Base-by-base conservation (phyloP, 176 grass and related monocot species). In the Triticum dicoccoides region DNA sequence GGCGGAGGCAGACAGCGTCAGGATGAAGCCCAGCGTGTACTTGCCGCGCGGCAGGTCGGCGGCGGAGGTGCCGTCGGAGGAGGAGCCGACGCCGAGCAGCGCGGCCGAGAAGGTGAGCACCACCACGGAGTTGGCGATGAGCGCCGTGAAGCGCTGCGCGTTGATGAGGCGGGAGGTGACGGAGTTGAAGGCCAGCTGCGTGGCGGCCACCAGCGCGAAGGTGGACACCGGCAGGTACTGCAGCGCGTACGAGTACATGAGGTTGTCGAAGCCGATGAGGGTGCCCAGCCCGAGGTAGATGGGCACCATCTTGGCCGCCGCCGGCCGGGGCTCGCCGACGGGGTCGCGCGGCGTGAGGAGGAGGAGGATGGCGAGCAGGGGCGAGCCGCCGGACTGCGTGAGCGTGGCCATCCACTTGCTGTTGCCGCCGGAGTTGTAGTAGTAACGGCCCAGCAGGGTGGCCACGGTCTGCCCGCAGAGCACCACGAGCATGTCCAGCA, bases 171-270 rank as follows among this genome's bases (percentile, higher is more conserved):
- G 92, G 8, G 96, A 86, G 24, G 94, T 95, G 61, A 98, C 4
- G 21, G 89, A 73, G 91, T 98, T 98, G 87, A 98, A 98, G 34
- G 72, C 96, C 0, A 98, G 89, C 80, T 95, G 93, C 68, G 85
- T 92, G 0, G 93, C 93, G 34, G 89, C 91, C 23, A 98, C 73
- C 4, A 98, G 89, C 74, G 96, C 87, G 89, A 92, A 98, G 62
- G 96, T 95, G 65, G 96, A 98, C 20, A 95, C 93, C 1, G 96
- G 96, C 15, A 98, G 91, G 84, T 98, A 98, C 33, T 79, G 87
- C 37, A 98, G 65, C 33, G 88, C 91, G 71, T 95, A 95, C 13
- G 96, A 88, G 84, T 98, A 98, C 96, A 98, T 95, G 20, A 95
- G 85, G 86, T 95, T 93, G 87, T 94, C 91, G 41, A 51, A 85